phyloP scores from a whole-genome alignment of 2,329 filamentous ascomycete species.

The Talaromyces sp. region DNA sequence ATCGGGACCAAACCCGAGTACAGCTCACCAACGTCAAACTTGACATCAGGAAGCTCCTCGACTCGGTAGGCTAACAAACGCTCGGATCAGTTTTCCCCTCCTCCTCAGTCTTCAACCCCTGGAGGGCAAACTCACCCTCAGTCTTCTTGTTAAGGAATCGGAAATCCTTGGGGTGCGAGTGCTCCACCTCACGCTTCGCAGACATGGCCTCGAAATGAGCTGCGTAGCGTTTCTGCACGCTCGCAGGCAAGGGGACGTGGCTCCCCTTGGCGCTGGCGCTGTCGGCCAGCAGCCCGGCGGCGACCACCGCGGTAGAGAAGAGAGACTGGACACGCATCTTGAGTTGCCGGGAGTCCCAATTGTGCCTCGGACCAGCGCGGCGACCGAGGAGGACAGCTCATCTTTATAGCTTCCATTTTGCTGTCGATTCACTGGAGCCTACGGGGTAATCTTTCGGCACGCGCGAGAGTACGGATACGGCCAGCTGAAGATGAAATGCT shows the following conservation, averaged over 20 bases:
- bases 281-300: conserved; percentile 8
- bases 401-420: background rate
- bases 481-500: background rate
- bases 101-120: background rate
- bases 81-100: background rate
- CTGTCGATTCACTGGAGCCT: background rate
- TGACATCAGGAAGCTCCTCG: conserved; percentile 62
- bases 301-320: conserved; percentile 6
- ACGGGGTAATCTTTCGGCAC: background rate
- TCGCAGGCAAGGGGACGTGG: conserved; percentile 7
- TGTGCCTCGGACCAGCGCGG: background rate
- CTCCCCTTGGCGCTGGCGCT: background rate
- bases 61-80: conserved; percentile 56
- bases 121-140: conserved; percentile 3
- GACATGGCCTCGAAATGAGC: conserved; percentile 5
- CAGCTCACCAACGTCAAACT: conserved; percentile 59
- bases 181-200: conserved; percentile 1
- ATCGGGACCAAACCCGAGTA: conserved; percentile 52
- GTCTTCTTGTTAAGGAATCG: conserved; percentile 10
- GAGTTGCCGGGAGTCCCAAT: background rate
- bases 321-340: conserved; percentile 10
- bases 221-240: conserved; percentile 8
- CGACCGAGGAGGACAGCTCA: background rate
- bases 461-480: too few relatives aligned
- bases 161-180: background rate